Conservation (phyloP, 2,329 filamentous ascomycete species). For the Apiospora aurea region DNA sequence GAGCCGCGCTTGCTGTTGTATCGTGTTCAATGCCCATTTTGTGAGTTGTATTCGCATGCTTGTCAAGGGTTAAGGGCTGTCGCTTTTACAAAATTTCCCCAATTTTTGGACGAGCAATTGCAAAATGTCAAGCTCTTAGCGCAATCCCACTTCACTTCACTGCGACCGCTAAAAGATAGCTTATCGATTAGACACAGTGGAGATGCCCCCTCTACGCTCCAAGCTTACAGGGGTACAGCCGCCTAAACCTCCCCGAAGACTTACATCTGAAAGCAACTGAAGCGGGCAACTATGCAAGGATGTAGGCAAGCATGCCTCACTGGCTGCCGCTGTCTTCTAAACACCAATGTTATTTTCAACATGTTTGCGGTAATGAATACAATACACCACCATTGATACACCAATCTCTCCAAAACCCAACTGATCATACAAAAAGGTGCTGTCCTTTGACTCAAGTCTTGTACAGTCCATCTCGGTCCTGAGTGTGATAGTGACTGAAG, state of each 20-base stretch:
- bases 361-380: neutral
- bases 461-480: neutral
- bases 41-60: constrained; percentile 35
- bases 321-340: too few relatives aligned
- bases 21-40: constrained; percentile 35
- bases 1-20: constrained; percentile 26
- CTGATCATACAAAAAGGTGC: neutral
- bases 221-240: neutral
- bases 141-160: constrained; percentile 5
- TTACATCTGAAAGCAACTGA: neutral
- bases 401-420: neutral
- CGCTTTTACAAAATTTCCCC: constrained; percentile 1
- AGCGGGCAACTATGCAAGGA: neutral
- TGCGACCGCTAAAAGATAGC: constrained; percentile 11
- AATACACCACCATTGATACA: neutral
- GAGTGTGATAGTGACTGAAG: neutral
- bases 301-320: neutral
- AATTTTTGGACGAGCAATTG: constrained; percentile 1
- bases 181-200: constrained; percentile 16
- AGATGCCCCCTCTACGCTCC: neutral
- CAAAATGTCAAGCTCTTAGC: constrained; percentile 17
- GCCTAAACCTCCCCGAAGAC: neutral
- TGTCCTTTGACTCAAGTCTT: neutral
- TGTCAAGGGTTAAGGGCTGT: neutral
- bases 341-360: neutral